Evolutionary conservation across 2,329 filamentous ascomycete species (phyloP), one percentile per base, ranked within the genome.

Genomic region (Pyrenophora tritici-repentis): DNA sequence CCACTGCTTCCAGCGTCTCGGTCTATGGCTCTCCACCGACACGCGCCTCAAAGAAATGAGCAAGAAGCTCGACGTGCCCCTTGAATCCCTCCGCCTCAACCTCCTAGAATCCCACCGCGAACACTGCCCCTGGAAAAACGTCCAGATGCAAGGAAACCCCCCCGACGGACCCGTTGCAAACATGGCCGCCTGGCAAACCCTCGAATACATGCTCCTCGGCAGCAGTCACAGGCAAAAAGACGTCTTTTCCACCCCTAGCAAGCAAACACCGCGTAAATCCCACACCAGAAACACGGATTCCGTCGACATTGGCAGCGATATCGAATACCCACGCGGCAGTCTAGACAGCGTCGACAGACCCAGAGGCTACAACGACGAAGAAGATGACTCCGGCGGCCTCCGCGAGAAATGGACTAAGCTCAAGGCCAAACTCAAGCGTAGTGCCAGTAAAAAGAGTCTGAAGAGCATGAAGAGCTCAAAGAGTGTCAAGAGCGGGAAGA

Each of bases 1-100:
- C 51, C 89, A 90, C 16, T 99, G 94, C 70, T 89, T 96, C 66
- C 86, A 94, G 52, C 86, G 92, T 1, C 79, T 97, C 0, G 94
- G 94, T 0, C 80, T 99, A 2, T 99, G 94, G 94, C 88, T 99
- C 79, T 97, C 96, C 72, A 59, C 61, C 0, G 62, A 64, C 33
- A 48, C 62, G 6, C 64, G 66, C 6, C 47, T 72, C n/a, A 62
- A 65, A 33, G 65, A 71, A 34, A 73, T 71, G 65, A 67, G 63
- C 55, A 49, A 59, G 41, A 73, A 70, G 24, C 65, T 73, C 8
- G 50, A 63, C 12, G 61, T 70, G 0, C 60, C 69, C 3, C 55
- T 71, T 6, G 61, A 62, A 26, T 56, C 56, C 3, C 63, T 75
- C 1, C 63, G 66, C 1, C 67, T 75, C 34, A 71, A 75, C 26